These are phyloP conservation scores for Rheum nobile DNA, from an alignment of 148 eudicot genomes.

Conservation along the genomic window DNA sequence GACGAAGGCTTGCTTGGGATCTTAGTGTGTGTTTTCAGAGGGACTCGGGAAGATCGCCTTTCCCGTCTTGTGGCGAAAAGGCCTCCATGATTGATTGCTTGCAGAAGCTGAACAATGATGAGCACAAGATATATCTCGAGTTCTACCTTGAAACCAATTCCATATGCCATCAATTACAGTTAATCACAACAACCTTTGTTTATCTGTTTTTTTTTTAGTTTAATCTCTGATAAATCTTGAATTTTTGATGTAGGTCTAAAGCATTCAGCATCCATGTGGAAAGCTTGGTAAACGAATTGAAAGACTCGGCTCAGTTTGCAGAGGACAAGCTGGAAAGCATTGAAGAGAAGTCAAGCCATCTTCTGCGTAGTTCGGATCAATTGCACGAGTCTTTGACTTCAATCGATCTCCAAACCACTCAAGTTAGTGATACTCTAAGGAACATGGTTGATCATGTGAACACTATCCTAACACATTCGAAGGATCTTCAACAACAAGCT, in stretches of 20 bases:
- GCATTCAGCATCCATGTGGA: constrained; percentile 61
- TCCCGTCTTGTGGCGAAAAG: constrained; percentile 46
- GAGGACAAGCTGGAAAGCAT: constrained; percentile 47
- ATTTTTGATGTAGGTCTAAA: constrained; percentile 37
- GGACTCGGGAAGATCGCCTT: constrained; percentile 47
- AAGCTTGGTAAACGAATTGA: constrained; percentile 61
- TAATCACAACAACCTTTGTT: not conserved
- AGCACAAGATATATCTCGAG: constrained; percentile 43
- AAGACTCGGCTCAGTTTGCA: constrained; percentile 47
- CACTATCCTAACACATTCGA: constrained; percentile 32
- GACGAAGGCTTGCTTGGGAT: constrained; percentile 64
- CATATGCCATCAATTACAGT: constrained; percentile 85
- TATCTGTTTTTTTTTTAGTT: not conserved
- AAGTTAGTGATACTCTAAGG: constrained; percentile 33
- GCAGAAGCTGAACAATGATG: constrained; percentile 35
- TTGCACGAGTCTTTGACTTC: constrained; percentile 44
- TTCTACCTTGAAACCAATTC: constrained; percentile 55
- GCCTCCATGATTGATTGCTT: constrained; percentile 42
- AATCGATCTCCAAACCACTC: constrained; percentile 35
- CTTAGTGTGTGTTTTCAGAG: constrained; percentile 66
- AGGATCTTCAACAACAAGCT: constrained; percentile 37
- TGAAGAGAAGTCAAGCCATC: constrained; percentile 37
- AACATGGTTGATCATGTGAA: constrained; percentile 33
- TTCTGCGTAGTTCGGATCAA: constrained; percentile 27
- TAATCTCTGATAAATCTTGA: too few relatives aligned